A percentile compares a stretch with the other conserved stretches of the same genome.
These are phyloP conservation scores for Coccomyxa sp. DNA, from an alignment of 139 green algal genomes.

Conservation along the genomic window DNA sequence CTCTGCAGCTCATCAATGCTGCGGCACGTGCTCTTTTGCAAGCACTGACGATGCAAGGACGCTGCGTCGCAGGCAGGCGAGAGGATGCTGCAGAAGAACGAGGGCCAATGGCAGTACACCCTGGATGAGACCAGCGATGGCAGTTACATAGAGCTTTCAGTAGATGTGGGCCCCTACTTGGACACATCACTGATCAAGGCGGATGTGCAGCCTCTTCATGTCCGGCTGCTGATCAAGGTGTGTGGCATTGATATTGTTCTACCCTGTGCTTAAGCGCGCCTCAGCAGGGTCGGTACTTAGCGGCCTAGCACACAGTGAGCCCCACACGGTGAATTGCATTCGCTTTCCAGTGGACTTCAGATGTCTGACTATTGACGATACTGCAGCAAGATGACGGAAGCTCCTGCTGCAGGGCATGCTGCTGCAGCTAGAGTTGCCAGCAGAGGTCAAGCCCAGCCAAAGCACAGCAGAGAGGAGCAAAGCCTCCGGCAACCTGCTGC, in stretches of 20 bases:
- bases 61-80: conserved; percentile 23
- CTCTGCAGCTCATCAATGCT: not conserved
- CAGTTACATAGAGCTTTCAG: conserved; percentile 58
- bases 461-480: conserved; percentile 56
- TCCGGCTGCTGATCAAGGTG: conserved; percentile 81
- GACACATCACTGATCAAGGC: conserved; percentile 76
- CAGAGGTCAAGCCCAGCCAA: conserved; percentile 58
- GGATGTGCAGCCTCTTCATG: conserved; percentile 72
- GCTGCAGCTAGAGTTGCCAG: conserved; percentile 77
- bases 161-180: conserved; percentile 71
- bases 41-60: not conserved
- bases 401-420: conserved; percentile 54
- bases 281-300: no score
- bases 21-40: not conserved
- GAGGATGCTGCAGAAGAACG: conserved; percentile 63
- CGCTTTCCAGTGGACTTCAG: no score
- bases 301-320: no score
- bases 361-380: no score
- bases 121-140: conserved; percentile 59
- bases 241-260: not conserved
- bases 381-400: no score
- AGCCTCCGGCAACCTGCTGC: conserved; percentile 55
- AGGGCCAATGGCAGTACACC: conserved; percentile 75
- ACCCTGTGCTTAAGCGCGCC: no score
- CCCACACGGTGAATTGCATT: no score